Evolutionary conservation across 2,329 filamentous ascomycete species (phyloP).

Genomic region (Pseudocercospora musae): DNA sequence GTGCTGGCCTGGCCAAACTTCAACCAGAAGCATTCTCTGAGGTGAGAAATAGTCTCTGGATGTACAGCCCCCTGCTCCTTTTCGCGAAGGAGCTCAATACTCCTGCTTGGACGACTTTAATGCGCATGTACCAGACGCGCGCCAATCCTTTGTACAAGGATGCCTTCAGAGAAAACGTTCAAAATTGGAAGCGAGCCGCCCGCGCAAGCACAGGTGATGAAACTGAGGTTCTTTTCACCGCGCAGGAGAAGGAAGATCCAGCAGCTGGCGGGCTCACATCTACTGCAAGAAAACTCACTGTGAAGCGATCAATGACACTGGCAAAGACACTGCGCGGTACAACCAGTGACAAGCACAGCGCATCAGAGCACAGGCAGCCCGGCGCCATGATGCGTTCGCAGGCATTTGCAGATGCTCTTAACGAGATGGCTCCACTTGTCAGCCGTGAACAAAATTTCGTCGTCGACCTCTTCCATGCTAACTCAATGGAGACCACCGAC

Average conservation of each 20-base stretch:
- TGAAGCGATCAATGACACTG: constrained; percentile 87
- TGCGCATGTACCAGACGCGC: constrained; percentile 77
- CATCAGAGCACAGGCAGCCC: constrained; percentile 52
- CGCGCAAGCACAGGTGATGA: constrained; percentile 33
- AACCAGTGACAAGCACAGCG: constrained; percentile 56
- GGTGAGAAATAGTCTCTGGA: constrained; percentile 74
- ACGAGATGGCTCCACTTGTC: constrained; percentile 78
- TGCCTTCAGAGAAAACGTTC: constrained; percentile 74
- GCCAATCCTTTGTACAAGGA: constrained; percentile 73
- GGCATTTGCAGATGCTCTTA: constrained; percentile 73
- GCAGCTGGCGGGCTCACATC: constrained; percentile 59
- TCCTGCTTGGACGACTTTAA: constrained; percentile 73
- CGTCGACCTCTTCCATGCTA: constrained; percentile 93
- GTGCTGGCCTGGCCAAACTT: constrained; percentile 50
- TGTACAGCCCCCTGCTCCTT: constrained; percentile 80
- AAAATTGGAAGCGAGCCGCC: constrained; percentile 61
- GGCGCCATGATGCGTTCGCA: constrained; percentile 63
- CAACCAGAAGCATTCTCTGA: constrained; percentile 67
- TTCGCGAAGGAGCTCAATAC: constrained; percentile 84
- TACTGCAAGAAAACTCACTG: constrained; percentile 83
- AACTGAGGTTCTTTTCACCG: constrained; percentile 70
- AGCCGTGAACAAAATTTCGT: constrained; percentile 96
- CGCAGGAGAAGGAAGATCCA: constrained; percentile 76
- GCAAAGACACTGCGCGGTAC: constrained; percentile 69
- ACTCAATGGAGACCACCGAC: constrained; percentile 75